A percentile compares a stretch with the other conserved stretches of the same genome.
phyloP scores from a whole-genome alignment of 805 yeast species.

The Candida pini region DNA sequence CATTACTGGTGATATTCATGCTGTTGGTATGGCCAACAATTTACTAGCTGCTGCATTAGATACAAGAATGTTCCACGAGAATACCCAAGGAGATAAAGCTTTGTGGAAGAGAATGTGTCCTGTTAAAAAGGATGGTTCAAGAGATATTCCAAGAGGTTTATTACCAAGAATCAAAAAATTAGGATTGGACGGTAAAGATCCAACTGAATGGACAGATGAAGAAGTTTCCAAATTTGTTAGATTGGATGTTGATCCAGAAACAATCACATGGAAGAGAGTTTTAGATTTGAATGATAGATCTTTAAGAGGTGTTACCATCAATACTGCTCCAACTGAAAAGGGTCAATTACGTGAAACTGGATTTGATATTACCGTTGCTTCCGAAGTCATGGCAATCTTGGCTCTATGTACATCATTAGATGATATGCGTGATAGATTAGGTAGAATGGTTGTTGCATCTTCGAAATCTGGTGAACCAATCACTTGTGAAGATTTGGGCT shows the following conservation, averaged over 20 bases:
- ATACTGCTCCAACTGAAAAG: constrained; percentile 91
- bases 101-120: constrained; percentile 86
- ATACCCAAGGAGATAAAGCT: constrained; percentile 70
- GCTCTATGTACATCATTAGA: constrained; percentile 73
- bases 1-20: constrained; percentile 96
- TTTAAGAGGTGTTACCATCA: constrained; percentile 82
- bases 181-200: constrained; percentile 77
- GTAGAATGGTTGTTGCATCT: constrained; percentile 84
- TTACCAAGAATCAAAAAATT: constrained; percentile 66
- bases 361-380: constrained; percentile 93
- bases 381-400: constrained; percentile 93
- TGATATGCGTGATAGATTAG: constrained; percentile 85
- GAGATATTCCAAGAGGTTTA: constrained; percentile 78
- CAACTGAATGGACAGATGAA: constrained; percentile 71
- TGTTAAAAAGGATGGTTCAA: constrained; percentile 63
- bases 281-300: constrained; percentile 92
- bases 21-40: constrained; percentile 90
- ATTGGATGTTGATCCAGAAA: constrained; percentile 81
- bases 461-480: constrained; percentile 70
- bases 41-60: constrained; percentile 94
- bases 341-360: constrained; percentile 83
- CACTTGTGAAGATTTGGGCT: constrained; percentile 91
- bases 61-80: constrained; percentile 94
- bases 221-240: constrained; percentile 74
- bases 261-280: constrained; percentile 89